Conservation (phyloP, 768 basidiomycete genomes). For the Tricholoma matsutake region DNA sequence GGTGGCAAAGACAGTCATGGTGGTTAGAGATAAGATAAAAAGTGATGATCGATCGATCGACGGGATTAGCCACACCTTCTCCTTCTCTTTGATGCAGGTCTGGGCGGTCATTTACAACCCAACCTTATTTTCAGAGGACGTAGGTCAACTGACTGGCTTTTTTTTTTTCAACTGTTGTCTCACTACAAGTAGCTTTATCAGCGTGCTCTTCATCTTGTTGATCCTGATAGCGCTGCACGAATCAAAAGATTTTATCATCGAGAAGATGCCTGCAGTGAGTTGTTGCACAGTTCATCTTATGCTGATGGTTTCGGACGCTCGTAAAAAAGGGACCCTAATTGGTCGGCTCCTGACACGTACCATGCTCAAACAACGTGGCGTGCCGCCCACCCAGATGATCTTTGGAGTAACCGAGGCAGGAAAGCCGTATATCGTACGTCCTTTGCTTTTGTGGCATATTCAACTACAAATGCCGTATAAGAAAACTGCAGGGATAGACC, state of each 20-base stretch:
- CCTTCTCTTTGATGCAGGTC: constrained; percentile 36
- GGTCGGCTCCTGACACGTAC: constrained; percentile 72
- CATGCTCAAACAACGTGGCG: constrained; percentile 56
- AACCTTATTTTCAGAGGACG: constrained; percentile 39
- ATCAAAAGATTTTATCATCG: constrained; percentile 67
- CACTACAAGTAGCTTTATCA: constrained; percentile 55
- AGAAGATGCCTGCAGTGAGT: constrained; percentile 73
- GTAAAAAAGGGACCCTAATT: constrained; percentile 61
- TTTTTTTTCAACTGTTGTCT: background rate
- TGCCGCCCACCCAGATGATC: constrained; percentile 42
- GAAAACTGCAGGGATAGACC: constrained; percentile 42
- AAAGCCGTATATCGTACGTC: constrained; percentile 75
- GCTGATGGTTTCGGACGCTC: constrained; percentile 1
- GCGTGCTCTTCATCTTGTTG: constrained; percentile 53
- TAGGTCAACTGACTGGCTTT: constrained; percentile 16
- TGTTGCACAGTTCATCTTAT: background rate
- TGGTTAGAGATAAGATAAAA: constrained; percentile 16
- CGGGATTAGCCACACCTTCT: background rate
- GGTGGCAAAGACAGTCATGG: constrained; percentile 50
- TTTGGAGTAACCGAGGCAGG: constrained; percentile 59
- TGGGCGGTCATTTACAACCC: constrained; percentile 44
- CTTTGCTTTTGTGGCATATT: background rate
- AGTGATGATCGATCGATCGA: background rate
- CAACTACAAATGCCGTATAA: constrained; percentile 19
- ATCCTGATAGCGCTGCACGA: constrained; percentile 50